Conservation (phyloP, 352 stramenopile species). For the Phytophthora melonis region DNA sequence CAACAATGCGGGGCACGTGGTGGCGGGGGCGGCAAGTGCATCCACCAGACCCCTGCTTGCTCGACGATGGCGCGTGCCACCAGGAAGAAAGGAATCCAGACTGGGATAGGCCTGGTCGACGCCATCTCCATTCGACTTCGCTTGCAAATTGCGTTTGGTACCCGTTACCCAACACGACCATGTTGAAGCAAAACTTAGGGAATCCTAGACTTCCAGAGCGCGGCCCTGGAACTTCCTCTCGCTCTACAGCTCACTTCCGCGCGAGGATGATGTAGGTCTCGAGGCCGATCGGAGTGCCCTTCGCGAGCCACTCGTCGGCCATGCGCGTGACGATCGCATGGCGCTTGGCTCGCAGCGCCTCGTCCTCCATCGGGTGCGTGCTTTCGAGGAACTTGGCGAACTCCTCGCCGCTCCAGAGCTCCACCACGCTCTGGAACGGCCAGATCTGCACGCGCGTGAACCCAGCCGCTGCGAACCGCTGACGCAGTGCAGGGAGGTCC, state of each 20-base stretch:
- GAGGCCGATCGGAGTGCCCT: conserved; percentile 59
- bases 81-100: background rate
- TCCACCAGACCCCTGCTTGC: conserved; percentile 13
- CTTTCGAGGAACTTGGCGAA: conserved; percentile 49
- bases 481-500: conserved; percentile 40
- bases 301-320: conserved; percentile 58
- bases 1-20: background rate
- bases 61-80: conserved; percentile 5
- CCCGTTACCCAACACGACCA: conserved; percentile 29
- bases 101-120: conserved; percentile 4
- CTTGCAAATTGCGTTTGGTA: conserved; percentile 27
- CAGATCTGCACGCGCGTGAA: conserved; percentile 50
- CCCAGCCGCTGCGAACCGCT: conserved; percentile 29
- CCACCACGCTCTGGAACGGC: conserved; percentile 50
- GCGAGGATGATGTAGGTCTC: conserved; percentile 67
- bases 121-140: conserved; percentile 16
- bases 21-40: conserved; percentile 1
- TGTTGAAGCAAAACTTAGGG: conserved; percentile 29
- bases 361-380: conserved; percentile 39
- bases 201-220: conserved; percentile 10
- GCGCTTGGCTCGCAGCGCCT: conserved; percentile 33
- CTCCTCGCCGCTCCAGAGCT: conserved; percentile 51
- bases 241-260: conserved; percentile 22
- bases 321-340: conserved; percentile 49
- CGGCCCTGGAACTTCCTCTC: background rate